These are phyloP conservation scores for Fragaria ananassa DNA, from an alignment of 306 rosid species.

Conservation along the genomic window DNA sequence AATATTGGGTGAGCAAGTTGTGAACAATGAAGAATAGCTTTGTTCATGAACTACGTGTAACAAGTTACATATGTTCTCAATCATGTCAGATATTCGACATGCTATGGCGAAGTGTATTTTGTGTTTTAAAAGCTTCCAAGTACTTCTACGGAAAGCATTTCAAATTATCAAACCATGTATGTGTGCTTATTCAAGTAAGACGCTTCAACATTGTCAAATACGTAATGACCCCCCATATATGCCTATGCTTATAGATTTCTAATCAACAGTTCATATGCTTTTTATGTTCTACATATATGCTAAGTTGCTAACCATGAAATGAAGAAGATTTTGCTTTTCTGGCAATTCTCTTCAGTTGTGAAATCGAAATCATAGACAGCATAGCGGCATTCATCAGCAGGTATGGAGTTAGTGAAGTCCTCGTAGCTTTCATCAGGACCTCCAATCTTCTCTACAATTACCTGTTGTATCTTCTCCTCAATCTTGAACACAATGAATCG, in stretches of 20 bases:
- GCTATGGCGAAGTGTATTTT: neutral
- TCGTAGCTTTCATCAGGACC: slow-evolving; percentile 24
- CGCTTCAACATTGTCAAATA: neutral
- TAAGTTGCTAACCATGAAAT: slow-evolving; percentile 24
- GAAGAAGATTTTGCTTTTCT: slow-evolving; percentile 35
- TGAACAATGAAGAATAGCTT: neutral
- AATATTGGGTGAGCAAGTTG: neutral
- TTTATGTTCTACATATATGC: neutral
- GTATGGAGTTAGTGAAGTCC: slow-evolving; percentile 23
- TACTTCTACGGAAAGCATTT: neutral
- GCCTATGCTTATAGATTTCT: neutral
- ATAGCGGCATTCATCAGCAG: slow-evolving; percentile 28
- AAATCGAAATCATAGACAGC: slow-evolving; percentile 31
- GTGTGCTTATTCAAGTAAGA: neutral
- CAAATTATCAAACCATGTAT: neutral
- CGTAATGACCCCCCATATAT: neutral
- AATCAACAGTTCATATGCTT: neutral
- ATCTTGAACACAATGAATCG: slow-evolving; percentile 34
- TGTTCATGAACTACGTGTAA: neutral
- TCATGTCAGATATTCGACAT: neutral
- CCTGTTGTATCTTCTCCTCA: slow-evolving; percentile 31
- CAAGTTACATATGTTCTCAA: neutral
- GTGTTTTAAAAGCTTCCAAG: neutral
- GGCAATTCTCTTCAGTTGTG: slow-evolving; percentile 27
- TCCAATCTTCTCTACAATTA: slow-evolving; percentile 31